These are phyloP conservation scores for Rhodotorula sp. DNA, from an alignment of 1,284 basidiomycete species.

Conservation along the genomic window DNA sequence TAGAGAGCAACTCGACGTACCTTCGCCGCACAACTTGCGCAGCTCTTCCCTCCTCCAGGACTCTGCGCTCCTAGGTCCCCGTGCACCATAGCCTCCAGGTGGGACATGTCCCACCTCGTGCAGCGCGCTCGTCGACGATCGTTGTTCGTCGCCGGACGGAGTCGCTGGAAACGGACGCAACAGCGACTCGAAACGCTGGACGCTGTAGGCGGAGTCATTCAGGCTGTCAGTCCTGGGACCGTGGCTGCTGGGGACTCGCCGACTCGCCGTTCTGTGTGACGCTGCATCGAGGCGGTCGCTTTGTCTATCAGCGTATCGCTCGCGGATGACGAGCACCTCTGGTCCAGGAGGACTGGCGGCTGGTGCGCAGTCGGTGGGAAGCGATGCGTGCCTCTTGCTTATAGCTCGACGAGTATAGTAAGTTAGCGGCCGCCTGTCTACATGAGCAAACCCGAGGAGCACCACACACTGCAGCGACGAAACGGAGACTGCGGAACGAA, in stretches of 20 bases:
- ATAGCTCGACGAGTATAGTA: no score
- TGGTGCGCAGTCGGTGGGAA: no score
- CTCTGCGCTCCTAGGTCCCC: neutral
- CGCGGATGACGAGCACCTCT: no score
- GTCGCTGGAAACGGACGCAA: neutral
- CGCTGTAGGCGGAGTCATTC: neutral
- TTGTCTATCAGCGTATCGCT: no score
- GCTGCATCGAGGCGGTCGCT: neutral
- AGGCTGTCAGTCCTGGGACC: no score
- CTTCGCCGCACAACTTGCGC: constrained; percentile 3
- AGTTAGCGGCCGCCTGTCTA: no score
- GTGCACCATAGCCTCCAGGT: neutral
- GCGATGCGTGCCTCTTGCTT: no score
- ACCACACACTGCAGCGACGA: no score
- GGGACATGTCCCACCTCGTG: neutral
- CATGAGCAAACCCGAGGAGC: no score
- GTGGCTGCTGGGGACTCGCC: neutral
- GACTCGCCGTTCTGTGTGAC: neutral
- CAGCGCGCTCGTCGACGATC: neutral
- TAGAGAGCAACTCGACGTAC: neutral
- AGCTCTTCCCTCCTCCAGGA: constrained; percentile 13
- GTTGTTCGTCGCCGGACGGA: neutral
- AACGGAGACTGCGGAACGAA: no score
- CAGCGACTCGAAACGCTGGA: constrained; percentile 22
- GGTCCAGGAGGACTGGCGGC: no score